Conservation (phyloP, 192 early-diverging fungal genomes). For the Chytriomyces hyalinus region DNA sequence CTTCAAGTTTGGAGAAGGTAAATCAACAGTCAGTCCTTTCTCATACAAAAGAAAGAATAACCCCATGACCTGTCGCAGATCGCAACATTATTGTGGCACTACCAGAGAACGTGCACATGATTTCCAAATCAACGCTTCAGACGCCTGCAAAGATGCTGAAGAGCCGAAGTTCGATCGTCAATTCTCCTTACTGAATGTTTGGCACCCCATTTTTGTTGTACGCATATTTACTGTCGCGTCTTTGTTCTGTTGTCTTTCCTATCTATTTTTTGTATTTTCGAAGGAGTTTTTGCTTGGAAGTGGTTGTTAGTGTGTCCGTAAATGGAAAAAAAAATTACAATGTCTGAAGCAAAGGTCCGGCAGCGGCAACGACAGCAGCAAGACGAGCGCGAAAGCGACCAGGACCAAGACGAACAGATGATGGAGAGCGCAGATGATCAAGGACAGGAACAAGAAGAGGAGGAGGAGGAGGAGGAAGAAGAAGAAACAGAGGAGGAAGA, state of each 20-base stretch:
- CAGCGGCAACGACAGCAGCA: background rate
- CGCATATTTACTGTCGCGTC: too few relatives aligned
- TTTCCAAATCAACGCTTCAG: constrained; percentile 60
- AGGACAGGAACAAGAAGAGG: constrained; percentile 11
- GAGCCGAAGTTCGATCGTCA: constrained; percentile 55
- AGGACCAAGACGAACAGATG: background rate
- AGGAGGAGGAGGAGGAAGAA: background rate
- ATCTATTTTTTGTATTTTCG: too few relatives aligned
- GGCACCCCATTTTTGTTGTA: too few relatives aligned
- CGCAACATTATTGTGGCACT: constrained; percentile 84
- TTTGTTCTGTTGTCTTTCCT: too few relatives aligned
- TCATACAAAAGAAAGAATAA: background rate
- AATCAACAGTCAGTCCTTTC: background rate
- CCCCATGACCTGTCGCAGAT: constrained; percentile 40
- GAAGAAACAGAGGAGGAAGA: background rate
- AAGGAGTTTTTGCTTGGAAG: too few relatives aligned
- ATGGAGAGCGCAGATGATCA: background rate
- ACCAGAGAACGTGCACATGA: constrained; percentile 75
- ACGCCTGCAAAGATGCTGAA: constrained; percentile 65
- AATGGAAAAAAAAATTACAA: too few relatives aligned
- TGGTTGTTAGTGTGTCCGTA: too few relatives aligned
- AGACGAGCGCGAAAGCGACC: background rate
- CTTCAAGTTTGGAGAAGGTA: constrained; percentile 77
- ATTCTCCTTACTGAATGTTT: constrained; percentile 53
- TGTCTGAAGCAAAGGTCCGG: background rate